A percentile compares a stretch with the other conserved stretches of the same genome.
phyloP scores from a whole-genome alignment of 2,329 filamentous ascomycete genomes.

The Cladosporium phlei region DNA sequence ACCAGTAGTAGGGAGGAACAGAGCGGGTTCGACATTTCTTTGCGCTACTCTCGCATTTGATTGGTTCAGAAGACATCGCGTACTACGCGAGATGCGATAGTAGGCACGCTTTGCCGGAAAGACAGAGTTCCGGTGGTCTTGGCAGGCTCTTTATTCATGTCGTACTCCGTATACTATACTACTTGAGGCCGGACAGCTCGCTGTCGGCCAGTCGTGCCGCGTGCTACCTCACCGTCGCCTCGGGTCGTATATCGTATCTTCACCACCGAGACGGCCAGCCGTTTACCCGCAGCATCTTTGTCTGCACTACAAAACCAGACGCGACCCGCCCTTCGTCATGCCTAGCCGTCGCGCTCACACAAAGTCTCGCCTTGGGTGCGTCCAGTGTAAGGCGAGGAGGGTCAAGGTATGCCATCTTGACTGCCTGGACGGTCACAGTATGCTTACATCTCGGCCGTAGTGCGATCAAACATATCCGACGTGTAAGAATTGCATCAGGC shows the following conservation, averaged over 20 bases:
- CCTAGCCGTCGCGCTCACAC: constrained; percentile 27
- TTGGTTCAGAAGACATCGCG: constrained; percentile 3
- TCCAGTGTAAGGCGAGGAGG: constrained; percentile 25
- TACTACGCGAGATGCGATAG: background rate
- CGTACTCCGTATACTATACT: constrained; percentile 1
- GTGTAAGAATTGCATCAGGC: constrained; percentile 26
- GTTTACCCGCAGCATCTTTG: too few species aligned
- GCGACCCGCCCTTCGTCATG: too few species aligned
- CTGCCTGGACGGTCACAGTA: background rate
- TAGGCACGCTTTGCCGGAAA: background rate
- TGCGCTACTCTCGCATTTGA: constrained; percentile 4
- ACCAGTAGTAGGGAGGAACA: constrained; percentile 7
- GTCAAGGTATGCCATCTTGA: constrained; percentile 25
- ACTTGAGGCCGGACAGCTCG: too few species aligned
- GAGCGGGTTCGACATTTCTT: constrained; percentile 10
- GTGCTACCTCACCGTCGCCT: background rate
- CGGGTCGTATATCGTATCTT: constrained; percentile 14
- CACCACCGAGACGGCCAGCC: too few species aligned
- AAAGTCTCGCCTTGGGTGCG: constrained; percentile 26
- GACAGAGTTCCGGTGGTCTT: constrained; percentile 3
- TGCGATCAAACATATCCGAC: constrained; percentile 26
- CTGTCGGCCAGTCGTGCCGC: too few species aligned
- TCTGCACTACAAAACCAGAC: too few species aligned
- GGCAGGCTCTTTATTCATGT: constrained; percentile 11
- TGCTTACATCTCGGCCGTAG: constrained; percentile 14